These are phyloP conservation scores for Colletotrichum tanaceti DNA, from an alignment of 2,329 filamentous ascomycete genomes.

Conservation along the genomic window DNA sequence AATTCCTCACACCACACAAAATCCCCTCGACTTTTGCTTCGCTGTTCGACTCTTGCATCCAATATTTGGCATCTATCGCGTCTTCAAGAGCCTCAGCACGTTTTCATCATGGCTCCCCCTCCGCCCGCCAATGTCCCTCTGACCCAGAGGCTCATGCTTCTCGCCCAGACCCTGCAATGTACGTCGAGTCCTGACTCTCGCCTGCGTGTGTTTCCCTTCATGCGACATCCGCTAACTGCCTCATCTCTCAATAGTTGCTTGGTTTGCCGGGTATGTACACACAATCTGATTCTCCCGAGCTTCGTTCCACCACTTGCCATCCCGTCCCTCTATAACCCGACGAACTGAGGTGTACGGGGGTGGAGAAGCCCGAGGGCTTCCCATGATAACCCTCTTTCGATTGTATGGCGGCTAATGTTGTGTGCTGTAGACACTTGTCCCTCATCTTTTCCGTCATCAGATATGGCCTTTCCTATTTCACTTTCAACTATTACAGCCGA, in stretches of 20 bases:
- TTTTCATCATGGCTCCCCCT: slow-evolving; percentile 66
- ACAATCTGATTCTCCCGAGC: slow-evolving; percentile 25
- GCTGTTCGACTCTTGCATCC: slow-evolving; percentile 9
- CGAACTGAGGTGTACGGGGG: slow-evolving; percentile 1
- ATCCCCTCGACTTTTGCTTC: slow-evolving; percentile 9
- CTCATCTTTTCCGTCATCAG: slow-evolving; percentile 85
- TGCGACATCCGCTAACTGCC: slow-evolving; percentile 50
- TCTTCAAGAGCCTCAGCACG: slow-evolving; percentile 6
- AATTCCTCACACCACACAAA: slow-evolving; percentile 29
- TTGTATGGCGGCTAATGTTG: slow-evolving; percentile 7
- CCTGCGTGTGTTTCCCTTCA: slow-evolving; percentile 39
- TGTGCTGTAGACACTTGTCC: slow-evolving; percentile 76
- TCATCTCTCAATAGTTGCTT: slow-evolving; percentile 68
- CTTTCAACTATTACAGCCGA: slow-evolving; percentile 85
- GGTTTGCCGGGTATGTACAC: slow-evolving; percentile 81
- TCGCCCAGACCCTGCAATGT: slow-evolving; percentile 95
- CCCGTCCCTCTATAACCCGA: slow-evolving; percentile 34
- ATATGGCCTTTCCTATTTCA: slow-evolving; percentile 87
- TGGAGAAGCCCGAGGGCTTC: slow-evolving; percentile 9
- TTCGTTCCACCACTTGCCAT: slow-evolving; percentile 29
- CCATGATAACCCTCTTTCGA: background rate
- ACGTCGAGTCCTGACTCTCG: slow-evolving; percentile 54
- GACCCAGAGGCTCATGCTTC: slow-evolving; percentile 77
- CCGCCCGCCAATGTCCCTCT: slow-evolving; percentile 77
- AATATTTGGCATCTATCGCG: slow-evolving; percentile 7